Evolutionary conservation across 371 early-diverging fungal species (phyloP), one percentile per base, ranked within the genome.

Genomic region (Nematocida sp.): DNA sequence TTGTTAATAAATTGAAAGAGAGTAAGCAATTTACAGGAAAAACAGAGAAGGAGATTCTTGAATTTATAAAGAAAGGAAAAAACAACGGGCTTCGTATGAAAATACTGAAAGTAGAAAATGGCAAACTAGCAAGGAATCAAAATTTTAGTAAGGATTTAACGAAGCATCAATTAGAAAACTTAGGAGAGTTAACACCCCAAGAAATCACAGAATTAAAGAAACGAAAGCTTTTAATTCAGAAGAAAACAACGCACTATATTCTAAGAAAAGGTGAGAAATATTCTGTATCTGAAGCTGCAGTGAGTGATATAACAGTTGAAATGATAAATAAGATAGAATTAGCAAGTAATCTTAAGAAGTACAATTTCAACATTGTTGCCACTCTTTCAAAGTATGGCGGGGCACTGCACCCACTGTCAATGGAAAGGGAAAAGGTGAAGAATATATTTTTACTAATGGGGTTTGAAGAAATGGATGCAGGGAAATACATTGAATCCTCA

Each of bases 381-480:
- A 89, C 91, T 72, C 89, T 90, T 47, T 93, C 94, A 39, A 73
- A 74, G 73, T 82, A 86, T 50, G 92, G 92, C 72, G 99, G 99
- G 4, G 92, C 95, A 84, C 89, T 98, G 76, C 98, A 98, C 86
- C 99, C 99, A 72, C 90, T 99, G 62, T 91, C 96, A 91, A 96
- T 98, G 88, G 95, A 98, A 50, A 94, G 95, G 82, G 95, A 95
- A 84, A 97, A 97, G 88, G 95, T 97, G 90, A 91, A 95, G 72
- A 92, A 94, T 81, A 95, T 98, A 85, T 99, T 99, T 90, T 93
- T 99, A 87, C 96, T 96, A 87, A 92, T 97, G 89, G 92, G 94
- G 4, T 99, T 99, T 90, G 90, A 91, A 82, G 99, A 99, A 89
- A 99, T 98, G 99, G 92, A 94, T 47, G 95, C 98, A 73, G 93